Evolutionary conservation across 768 basidiomycete genomes (phyloP), one percentile per base, ranked within the genome.

Genomic region (Sistotremastrum niveocremeum): DNA sequence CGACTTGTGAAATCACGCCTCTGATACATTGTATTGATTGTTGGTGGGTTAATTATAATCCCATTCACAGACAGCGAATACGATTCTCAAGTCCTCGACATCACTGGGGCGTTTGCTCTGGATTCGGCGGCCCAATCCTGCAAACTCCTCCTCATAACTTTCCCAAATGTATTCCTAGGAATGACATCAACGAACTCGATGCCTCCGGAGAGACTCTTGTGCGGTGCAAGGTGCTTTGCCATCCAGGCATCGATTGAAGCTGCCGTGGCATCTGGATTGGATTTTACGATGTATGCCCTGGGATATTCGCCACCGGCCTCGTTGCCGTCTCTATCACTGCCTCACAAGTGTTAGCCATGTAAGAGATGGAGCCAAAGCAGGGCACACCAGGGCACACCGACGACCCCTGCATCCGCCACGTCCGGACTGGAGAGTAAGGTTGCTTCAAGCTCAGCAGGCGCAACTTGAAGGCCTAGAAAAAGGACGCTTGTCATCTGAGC

Each of bases 401-500:
- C 55, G 2, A 63, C 59, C 8, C 47, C 59, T 4, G 56, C 57
- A 44, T 64, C 63, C 3, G 43, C 44, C 7, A 64, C 60, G 36
- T 52, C 50, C 1, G 57, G 54, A 44, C 60, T 56, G 20, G 51
- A 45, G 9, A 65, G 49, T 1, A 65, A 44, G 28, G 56, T 47
- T 0, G 55, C 62, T 37, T 65, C 63, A 4, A 65, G 54, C 46
- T 65, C 63, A 3, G 63, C 62, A 0, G 63, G 62, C 0, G 63
- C 53, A 9, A 64, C 58, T 38, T 54, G 45, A 41, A 52, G 9
- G 56, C 55, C 9, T 31, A 40, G 2, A 43, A 30, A 37, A n/a
- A n/a, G n/a, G n/a, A n/a, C n/a, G n/a, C n/a, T n/a, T n/a, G n/a
- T n/a, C n/a, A n/a, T n/a, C n/a, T n/a, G n/a, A n/a, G n/a, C n/a